Percentiles rank a stretch among this genome's conserved stretches.
phyloP scores from a whole-genome alignment of 2,329 filamentous ascomycete genomes.

The Pestalotiopsis sp. region DNA sequence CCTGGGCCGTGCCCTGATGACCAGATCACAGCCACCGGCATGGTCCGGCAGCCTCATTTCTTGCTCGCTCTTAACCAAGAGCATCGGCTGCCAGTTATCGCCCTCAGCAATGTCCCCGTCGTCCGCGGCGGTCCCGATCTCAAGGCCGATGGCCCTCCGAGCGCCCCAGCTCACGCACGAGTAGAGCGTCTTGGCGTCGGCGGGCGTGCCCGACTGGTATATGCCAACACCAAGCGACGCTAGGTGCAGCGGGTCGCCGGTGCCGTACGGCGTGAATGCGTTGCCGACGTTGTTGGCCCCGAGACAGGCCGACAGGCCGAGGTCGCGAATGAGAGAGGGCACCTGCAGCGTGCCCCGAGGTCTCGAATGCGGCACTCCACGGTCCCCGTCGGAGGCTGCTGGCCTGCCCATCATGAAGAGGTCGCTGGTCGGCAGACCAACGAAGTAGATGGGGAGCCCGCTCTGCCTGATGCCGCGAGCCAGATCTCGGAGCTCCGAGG shows the following conservation, averaged over 20 bases:
- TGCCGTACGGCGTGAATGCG: constrained; percentile 72
- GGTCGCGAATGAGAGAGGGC: constrained; percentile 59
- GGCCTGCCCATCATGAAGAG: constrained; percentile 69
- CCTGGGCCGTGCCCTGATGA: constrained; percentile 30
- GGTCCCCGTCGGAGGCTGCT: background rate
- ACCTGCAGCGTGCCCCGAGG: constrained; percentile 65
- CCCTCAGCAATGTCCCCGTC: constrained; percentile 20
- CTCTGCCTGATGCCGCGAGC: constrained; percentile 46
- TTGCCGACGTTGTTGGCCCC: constrained; percentile 76
- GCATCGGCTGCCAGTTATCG: constrained; percentile 24
- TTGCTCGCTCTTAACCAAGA: constrained; percentile 29
- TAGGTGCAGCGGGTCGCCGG: constrained; percentile 65
- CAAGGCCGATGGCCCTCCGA: constrained; percentile 35
- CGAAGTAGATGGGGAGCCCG: constrained; percentile 63
- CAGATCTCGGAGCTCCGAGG: constrained; percentile 52
- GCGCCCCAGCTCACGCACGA: constrained; percentile 39
- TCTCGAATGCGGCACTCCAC: constrained; percentile 21
- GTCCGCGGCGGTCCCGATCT: background rate
- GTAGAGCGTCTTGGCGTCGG: constrained; percentile 60
- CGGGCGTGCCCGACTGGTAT: constrained; percentile 67
- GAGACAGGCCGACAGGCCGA: constrained; percentile 61
- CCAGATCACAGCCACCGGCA: constrained; percentile 16
- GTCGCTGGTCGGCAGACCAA: constrained; percentile 72
- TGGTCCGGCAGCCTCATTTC: constrained; percentile 24
- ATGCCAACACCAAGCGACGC: constrained; percentile 66